Base-by-base conservation (phyloP, 1,139 yeast genomes). In the Suhomyces coccinellae region DNA sequence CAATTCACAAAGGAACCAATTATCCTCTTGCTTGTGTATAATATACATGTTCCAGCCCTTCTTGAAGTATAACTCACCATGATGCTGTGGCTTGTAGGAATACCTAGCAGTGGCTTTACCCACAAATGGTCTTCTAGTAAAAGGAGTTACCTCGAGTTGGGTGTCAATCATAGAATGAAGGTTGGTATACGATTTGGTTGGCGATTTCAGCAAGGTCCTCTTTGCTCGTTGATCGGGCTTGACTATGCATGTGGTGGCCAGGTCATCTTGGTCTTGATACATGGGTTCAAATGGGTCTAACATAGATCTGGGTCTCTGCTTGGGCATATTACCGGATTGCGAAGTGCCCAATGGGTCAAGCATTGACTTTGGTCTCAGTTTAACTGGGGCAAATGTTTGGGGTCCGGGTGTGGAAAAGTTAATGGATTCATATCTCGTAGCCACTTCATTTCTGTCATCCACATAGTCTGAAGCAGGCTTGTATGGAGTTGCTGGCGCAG, bases 1-100 rank as follows among this genome's bases (percentile, higher is more conserved):
- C 42, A 85, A 80, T 60, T 89, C 96, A 50, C 88, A 86, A 54
- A 85, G 83, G 84, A 86, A 89, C 96, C 97, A 89, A 30, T 90
- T 89, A 58, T 89, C 96, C 44, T 85, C 91, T 62, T 88, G 95
- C 71, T 78, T 84, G 53, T 81, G 82, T 22, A 87, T 65, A 12
- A 89, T 80, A 50, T 82, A 75, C 63, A 89, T 69, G n/a, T 80
- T 62, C 72, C 90, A 95, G 45, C 85, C 86, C 59, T 87, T 86
- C 46, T 78, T 75, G 72, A 89, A 88, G 14, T 75, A 68, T 10
- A 88, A 75, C 56, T 89, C 97, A 40, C 87, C 93, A n/a, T 84
- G 85, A 41, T 86, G 84, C 20, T 82, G 85, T 1, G 95, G 90
- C 32, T 78, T 75, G 66, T 86, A 89, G 39, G 82, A 82, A 57